Percentiles rank a stretch among this genome's conserved stretches.
phyloP scores from a whole-genome alignment of 2,329 filamentous ascomycete species.

The Ophiobolus disseminans region DNA sequence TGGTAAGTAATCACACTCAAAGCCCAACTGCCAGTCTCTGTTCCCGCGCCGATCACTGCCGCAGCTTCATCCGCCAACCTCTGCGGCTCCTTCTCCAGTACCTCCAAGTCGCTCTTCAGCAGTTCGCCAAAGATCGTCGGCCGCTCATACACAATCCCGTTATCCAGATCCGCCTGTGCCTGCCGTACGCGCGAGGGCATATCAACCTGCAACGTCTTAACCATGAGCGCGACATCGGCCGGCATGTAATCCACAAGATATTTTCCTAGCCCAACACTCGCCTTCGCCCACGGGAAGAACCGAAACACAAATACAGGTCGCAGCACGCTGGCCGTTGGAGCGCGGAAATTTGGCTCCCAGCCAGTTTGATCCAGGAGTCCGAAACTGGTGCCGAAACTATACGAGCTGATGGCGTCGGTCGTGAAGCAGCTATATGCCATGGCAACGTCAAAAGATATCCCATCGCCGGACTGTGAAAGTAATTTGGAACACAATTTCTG shows the following conservation, averaged over 20 bases:
- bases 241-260: conserved; percentile 28
- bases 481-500: conserved; percentile 36
- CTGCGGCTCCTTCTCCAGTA: conserved; percentile 28
- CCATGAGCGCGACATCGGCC: conserved; percentile 24
- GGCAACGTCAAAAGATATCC: conserved; percentile 28
- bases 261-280: conserved; percentile 25
- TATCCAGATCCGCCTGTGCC: conserved; percentile 28
- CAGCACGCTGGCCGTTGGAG: conserved; percentile 23
- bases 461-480: conserved; percentile 24
- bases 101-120: conserved; percentile 19
- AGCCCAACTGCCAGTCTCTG: conserved; percentile 43
- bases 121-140: conserved; percentile 33
- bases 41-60: conserved; percentile 43
- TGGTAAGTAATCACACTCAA: conserved; percentile 39
- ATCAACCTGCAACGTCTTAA: conserved; percentile 36
- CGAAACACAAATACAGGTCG: conserved; percentile 33
- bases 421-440: conserved; percentile 39
- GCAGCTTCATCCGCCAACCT: conserved; percentile 42
- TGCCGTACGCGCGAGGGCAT: conserved; percentile 29
- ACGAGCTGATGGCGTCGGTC: conserved; percentile 29
- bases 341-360: conserved; percentile 37
- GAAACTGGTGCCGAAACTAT: conserved; percentile 33
- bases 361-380: conserved; percentile 32
- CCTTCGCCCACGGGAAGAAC: conserved; percentile 32
- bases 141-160: conserved; percentile 31